A percentile compares a stretch with the other conserved stretches of the same genome.
Conservation (phyloP, 768 basidiomycete species). For the Kwoniella newhampshirensis region DNA sequence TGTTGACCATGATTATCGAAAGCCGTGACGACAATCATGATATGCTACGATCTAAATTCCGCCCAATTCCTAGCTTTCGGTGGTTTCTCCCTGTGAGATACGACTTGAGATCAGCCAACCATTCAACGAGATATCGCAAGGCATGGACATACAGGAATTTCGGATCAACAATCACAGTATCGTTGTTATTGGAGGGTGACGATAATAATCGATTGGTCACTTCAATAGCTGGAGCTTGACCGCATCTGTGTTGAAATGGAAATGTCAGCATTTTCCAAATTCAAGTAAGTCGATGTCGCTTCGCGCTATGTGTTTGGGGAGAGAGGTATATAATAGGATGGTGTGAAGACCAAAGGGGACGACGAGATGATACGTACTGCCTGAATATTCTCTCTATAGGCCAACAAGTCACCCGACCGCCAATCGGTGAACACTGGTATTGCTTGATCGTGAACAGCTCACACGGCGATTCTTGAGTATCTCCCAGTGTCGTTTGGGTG, state of each 20-base stretch:
- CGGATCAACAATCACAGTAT: slow-evolving; percentile 26
- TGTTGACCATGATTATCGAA: too few relatives aligned
- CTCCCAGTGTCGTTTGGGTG: neutral
- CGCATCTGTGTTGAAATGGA: slow-evolving; percentile 30
- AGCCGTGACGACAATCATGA: too few relatives aligned
- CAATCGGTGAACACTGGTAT: slow-evolving; percentile 45
- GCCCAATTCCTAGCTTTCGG: slow-evolving; percentile 38
- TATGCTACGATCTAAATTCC: slow-evolving; percentile 20
- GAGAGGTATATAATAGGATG: neutral
- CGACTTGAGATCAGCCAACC: neutral
- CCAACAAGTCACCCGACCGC: slow-evolving; percentile 47
- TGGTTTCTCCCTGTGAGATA: slow-evolving; percentile 28
- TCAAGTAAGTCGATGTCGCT: neutral
- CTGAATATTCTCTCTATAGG: slow-evolving; percentile 49
- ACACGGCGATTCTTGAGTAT: slow-evolving; percentile 22
- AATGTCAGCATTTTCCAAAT: neutral
- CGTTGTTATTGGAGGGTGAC: slow-evolving; percentile 2
- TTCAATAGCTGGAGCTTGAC: slow-evolving; percentile 35
- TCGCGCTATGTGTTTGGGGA: neutral
- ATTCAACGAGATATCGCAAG: neutral
- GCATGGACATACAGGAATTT: slow-evolving; percentile 38
- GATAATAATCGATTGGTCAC: slow-evolving; percentile 36
- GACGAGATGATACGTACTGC: slow-evolving; percentile 35
- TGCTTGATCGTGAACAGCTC: slow-evolving; percentile 46
- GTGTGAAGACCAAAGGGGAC: neutral